Evolutionary conservation across 257 asterid species (phyloP), one percentile per base, ranked within the genome.

Genomic region (Nicotiana sylvestris): DNA sequence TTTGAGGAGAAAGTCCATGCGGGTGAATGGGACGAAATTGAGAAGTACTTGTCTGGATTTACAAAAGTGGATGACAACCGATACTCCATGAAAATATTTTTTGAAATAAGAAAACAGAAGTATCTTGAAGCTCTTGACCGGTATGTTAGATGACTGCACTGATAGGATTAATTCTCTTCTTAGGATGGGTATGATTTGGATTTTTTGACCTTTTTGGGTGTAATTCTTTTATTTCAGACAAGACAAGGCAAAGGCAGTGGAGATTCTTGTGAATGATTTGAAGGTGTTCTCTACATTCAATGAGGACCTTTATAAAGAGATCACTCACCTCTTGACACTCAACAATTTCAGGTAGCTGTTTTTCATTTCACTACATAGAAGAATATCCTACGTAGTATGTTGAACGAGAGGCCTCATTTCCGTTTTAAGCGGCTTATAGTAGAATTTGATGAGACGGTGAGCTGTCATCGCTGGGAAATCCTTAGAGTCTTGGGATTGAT

Each of bases 11-110:
- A 92, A 87, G 97, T 95, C 18, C 97, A 92, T 81, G 97, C 97
- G 13, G 99, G 99, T 83, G 97, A 95, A 83, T 95, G 98, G 99
- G 97, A 95, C 0, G 99, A 95, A 81, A 97, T 95, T 72, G 99
- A 95, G 95, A 95, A 95, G 82, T 95, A 95, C 89, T 88, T 95
- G 69, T 94, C 99, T 18, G 98, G 99, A 74, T 95, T 92, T 88
- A 94, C 98, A 29, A 95, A 95, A 88, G 98, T 95, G 43, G 99
- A 95, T 72, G 99, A 95, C 82, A 95, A 95, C 83, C 85, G 98
- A 88, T 95, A 94, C 90, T 95, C 99, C 17, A 95, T 94, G 99
- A 95, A 94, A 93, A 95, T 95, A 62, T 95, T 95, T 86, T 95
- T 95, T 58, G 99, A 95, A 86, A 94, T 94, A 78, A 90, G 99